Base-by-base conservation (phyloP, 768 basidiomycete genomes). In the Butyriboletus loyo region DNA sequence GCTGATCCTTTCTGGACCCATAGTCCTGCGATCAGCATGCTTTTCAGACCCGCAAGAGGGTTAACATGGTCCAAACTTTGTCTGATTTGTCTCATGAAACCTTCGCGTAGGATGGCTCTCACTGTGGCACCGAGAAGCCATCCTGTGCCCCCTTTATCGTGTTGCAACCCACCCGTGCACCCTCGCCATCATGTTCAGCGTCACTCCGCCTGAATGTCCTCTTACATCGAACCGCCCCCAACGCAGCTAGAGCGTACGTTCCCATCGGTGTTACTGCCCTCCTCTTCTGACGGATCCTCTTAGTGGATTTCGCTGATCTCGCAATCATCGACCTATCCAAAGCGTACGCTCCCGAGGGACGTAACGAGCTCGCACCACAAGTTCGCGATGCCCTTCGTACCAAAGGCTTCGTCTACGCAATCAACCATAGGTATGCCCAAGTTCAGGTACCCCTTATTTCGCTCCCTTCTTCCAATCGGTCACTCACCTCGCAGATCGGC, bases 281-380 rank as follows among this genome's bases (percentile, higher is more conserved):
- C 22, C 4, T 27, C 7, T 49, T 27, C 44, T 30, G 24, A 49
- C 41, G 70, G 66, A 73, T 56, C 71, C 72, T 17, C 43, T 25
- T 39, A 77, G 76, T 76, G 54, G 71, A 75, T 17, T 76, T 70
- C 53, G 83, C 80, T 13, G 77, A 82, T 44, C 72, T 85, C 5
- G 69, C 77, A 0, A 68, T 78, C 49, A 75, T 84, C 42, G 81
- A 85, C 55, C 60, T 84, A 14, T 72, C 80, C 1, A 69, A 74
- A 36, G 72, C 67, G 0, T 43, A 52, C 7, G 77, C 74, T 6
- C 61, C 66, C 1, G 73, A 80, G 54, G 79, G 73, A 7, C 72
- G 76, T 1, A 59, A 63, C 0, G 67, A 65, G 28, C 69, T 83
- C 2, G 75, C 75, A 1, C 44, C 61, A 7, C 70, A 78, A 55